Percentiles rank a stretch among this genome's conserved stretches.
Conservation (phyloP, 495 filamentous ascomycete species). For the Thermothielavioides terrestris region DNA sequence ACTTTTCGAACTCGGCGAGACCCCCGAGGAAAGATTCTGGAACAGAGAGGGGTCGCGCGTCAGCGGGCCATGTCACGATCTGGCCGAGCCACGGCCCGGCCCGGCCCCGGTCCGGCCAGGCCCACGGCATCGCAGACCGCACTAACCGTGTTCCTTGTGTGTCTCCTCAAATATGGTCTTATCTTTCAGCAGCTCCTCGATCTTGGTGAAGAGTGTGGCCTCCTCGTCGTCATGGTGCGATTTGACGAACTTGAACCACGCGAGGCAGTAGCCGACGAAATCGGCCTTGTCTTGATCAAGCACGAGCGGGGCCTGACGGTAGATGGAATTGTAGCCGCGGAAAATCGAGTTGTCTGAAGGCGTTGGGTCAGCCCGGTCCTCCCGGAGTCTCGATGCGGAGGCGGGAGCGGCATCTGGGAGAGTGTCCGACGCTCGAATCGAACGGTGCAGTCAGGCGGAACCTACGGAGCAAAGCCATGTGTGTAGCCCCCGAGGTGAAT, state of each 20-base stretch:
- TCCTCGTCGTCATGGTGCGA: constrained; percentile 50
- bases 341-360: constrained; percentile 47
- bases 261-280: constrained; percentile 43
- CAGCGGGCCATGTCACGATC: background rate
- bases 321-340: constrained; percentile 52
- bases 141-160: constrained; percentile 43
- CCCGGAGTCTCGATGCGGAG: background rate
- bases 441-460: too few species aligned
- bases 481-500: constrained; percentile 45
- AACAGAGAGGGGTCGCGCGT: background rate
- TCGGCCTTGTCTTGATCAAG: constrained; percentile 35
- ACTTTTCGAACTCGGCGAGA: constrained; percentile 39
- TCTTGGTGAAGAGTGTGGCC: constrained; percentile 41
- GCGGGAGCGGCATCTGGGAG: background rate
- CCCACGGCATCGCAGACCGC: too few species aligned
- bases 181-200: constrained; percentile 40
- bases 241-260: constrained; percentile 46
- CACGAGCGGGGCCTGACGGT: constrained; percentile 40
- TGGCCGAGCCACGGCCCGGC: too few species aligned
- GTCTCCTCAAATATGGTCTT: constrained; percentile 38
- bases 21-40: constrained; percentile 43
- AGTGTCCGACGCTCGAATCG: too few species aligned
- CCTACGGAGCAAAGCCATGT: constrained; percentile 46
- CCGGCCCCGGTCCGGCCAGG: too few species aligned
- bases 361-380: constrained; percentile 1